These are phyloP conservation scores for Moelleriella libera DNA, from an alignment of 2,329 filamentous ascomycete species.

Conservation along the genomic window DNA sequence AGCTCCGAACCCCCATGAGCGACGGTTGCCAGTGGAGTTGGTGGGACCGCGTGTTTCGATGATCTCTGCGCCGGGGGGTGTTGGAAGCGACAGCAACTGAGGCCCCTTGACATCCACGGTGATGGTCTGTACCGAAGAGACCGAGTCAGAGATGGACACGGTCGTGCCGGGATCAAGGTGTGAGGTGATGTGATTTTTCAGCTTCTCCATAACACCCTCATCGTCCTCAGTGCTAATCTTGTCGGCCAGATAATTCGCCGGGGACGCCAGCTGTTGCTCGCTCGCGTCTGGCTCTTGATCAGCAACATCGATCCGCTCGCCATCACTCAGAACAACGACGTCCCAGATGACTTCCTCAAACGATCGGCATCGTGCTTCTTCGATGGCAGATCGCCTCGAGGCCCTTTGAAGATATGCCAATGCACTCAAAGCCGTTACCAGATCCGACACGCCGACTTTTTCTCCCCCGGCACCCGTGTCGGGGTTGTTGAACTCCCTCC, in stretches of 20 bases:
- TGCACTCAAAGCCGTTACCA: constrained; percentile 46
- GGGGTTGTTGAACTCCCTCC: constrained; percentile 50
- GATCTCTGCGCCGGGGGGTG: constrained; percentile 44
- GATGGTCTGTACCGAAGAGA: constrained; percentile 46
- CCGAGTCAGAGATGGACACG: constrained; percentile 46
- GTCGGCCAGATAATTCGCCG: neutral
- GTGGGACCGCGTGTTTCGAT: constrained; percentile 28
- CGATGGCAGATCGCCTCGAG: constrained; percentile 35
- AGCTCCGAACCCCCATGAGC: constrained; percentile 6
- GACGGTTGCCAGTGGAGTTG: constrained; percentile 4
- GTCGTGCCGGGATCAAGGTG: constrained; percentile 40
- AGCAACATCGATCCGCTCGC: constrained; percentile 38
- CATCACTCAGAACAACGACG: constrained; percentile 47
- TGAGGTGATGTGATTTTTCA: constrained; percentile 39
- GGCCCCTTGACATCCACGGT: constrained; percentile 47
- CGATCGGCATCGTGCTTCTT: constrained; percentile 30
- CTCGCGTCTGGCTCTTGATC: constrained; percentile 15
- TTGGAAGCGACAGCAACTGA: constrained; percentile 33
- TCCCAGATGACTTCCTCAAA: constrained; percentile 51
- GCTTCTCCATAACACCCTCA: constrained; percentile 26
- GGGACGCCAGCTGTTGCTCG: neutral
- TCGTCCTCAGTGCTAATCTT: constrained; percentile 14
- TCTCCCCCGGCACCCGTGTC: constrained; percentile 45
- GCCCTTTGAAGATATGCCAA: constrained; percentile 47
- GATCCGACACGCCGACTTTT: constrained; percentile 43